phyloP scores from a whole-genome alignment of 2,329 filamentous ascomycete genomes.

The Penicillium freii region DNA sequence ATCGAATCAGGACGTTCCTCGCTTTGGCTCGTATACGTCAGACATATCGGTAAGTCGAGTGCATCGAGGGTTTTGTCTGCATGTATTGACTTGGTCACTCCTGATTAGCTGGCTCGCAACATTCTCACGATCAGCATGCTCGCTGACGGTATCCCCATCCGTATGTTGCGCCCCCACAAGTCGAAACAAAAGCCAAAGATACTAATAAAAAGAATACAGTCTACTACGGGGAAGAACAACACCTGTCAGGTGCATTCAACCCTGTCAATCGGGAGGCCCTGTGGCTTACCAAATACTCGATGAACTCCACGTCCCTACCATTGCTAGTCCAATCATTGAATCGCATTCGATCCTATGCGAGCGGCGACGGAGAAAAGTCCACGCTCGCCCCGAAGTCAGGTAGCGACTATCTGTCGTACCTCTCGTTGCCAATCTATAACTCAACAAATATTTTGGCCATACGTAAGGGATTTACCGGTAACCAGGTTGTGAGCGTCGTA shows the following conservation, averaged over 20 bases:
- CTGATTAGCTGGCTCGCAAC: slow-evolving; percentile 55
- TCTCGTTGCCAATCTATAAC: slow-evolving; percentile 10
- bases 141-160: slow-evolving; percentile 58
- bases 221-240: slow-evolving; percentile 66
- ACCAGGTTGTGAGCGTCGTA: slow-evolving; percentile 11
- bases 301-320: slow-evolving; percentile 10
- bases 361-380: slow-evolving; percentile 7
- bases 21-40: slow-evolving; percentile 53
- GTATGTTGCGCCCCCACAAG: neutral
- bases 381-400: slow-evolving; percentile 6
- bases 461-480: slow-evolving; percentile 10
- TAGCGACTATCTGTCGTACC: slow-evolving; percentile 8
- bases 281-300: slow-evolving; percentile 52
- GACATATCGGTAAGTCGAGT: slow-evolving; percentile 45
- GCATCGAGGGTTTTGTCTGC: neutral
- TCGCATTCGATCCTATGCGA: slow-evolving; percentile 13
- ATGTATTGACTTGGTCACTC: neutral
- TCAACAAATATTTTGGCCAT: slow-evolving; percentile 10
- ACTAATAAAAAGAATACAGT: slow-evolving; percentile 33
- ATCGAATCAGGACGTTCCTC: slow-evolving; percentile 60
- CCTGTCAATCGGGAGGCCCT: slow-evolving; percentile 56
- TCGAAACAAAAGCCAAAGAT: neutral
- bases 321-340: slow-evolving; percentile 11
- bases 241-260: slow-evolving; percentile 49
- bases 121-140: slow-evolving; percentile 62